Conservation (phyloP, 163 green algal species). For the Scenedesmus sp. region DNA sequence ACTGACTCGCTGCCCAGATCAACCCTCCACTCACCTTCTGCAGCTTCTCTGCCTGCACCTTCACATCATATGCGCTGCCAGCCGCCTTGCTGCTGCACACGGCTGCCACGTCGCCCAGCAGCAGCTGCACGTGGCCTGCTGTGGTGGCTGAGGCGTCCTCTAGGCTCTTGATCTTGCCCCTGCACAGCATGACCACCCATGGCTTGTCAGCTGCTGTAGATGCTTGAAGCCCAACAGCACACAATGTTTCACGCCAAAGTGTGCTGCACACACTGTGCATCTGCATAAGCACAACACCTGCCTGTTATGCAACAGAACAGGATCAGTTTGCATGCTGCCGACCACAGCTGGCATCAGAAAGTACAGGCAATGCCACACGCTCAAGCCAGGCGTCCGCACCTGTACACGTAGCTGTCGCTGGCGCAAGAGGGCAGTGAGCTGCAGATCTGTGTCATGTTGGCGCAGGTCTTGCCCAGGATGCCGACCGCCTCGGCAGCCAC, state of each 20-base stretch:
- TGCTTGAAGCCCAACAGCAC: not conserved
- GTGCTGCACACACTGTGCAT: too few relatives aligned
- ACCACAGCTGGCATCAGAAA: not conserved
- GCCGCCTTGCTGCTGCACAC: conserved; percentile 6
- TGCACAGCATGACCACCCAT: not conserved
- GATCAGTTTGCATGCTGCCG: not conserved
- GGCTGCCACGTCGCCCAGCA: conserved; percentile 54
- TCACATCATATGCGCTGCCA: not conserved
- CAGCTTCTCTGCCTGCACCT: not conserved
- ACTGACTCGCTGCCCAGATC: not conserved
- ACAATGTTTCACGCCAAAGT: not conserved
- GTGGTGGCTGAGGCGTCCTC: conserved; percentile 55
- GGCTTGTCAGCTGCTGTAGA: not conserved
- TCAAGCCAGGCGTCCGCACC: not conserved
- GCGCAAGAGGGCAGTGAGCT: conserved; percentile 33
- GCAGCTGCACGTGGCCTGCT: conserved; percentile 45
- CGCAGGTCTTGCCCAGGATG: conserved; percentile 16
- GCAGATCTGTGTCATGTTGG: conserved; percentile 30
- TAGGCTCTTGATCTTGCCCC: conserved; percentile 60
- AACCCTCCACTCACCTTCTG: not conserved
- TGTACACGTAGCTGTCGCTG: conserved; percentile 53
- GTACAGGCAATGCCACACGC: not conserved
- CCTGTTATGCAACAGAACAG: too few relatives aligned
- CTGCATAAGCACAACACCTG: too few relatives aligned
- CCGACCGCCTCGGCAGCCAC: conserved; percentile 15